Conservation (phyloP, 495 filamentous ascomycete genomes). For the Mycothermus thermophilus region DNA sequence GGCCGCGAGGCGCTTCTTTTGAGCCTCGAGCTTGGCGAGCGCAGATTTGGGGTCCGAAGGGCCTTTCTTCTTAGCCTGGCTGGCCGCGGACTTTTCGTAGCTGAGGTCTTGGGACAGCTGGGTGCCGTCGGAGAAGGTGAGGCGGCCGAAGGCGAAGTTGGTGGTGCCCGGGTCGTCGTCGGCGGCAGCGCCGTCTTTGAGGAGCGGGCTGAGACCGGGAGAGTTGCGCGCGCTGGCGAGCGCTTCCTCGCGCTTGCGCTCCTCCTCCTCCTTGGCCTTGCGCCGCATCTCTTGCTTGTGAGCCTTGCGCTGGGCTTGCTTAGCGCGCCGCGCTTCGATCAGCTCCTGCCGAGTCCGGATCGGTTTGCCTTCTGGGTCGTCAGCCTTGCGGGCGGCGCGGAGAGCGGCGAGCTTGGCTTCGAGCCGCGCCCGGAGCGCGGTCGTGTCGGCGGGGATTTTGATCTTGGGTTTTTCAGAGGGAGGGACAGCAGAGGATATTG, state of each 20-base stretch:
- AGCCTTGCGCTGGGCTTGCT: slow-evolving; percentile 69
- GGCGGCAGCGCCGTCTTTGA: slow-evolving; percentile 53
- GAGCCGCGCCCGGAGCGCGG: slow-evolving; percentile 59
- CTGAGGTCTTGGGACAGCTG: slow-evolving; percentile 53
- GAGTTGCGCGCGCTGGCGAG: slow-evolving; percentile 49
- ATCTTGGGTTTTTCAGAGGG: slow-evolving; percentile 42
- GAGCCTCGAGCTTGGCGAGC: slow-evolving; percentile 55
- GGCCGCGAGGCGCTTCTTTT: slow-evolving; percentile 51
- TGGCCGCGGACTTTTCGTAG: slow-evolving; percentile 33
- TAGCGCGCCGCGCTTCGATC: slow-evolving; percentile 73
- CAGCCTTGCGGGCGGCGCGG: slow-evolving; percentile 67
- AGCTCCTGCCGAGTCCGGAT: slow-evolving; percentile 76
- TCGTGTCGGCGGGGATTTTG: slow-evolving; percentile 46
- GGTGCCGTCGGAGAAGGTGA: slow-evolving; percentile 76
- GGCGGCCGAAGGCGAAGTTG: slow-evolving; percentile 73
- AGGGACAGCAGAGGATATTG: slow-evolving; percentile 54
- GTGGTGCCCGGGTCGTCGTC: slow-evolving; percentile 33
- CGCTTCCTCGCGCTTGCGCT: slow-evolving; percentile 51
- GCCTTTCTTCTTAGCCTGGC: slow-evolving; percentile 48
- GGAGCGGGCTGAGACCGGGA: slow-evolving; percentile 50
- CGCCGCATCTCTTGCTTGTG: slow-evolving; percentile 72
- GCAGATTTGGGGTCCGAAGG: slow-evolving; percentile 66
- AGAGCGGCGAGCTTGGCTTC: slow-evolving; percentile 69
- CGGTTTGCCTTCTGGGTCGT: slow-evolving; percentile 62
- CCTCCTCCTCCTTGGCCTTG: slow-evolving; percentile 63